Base-by-base conservation (phyloP, 305 asterid genomes). In the Fraxinus baroniana region DNA sequence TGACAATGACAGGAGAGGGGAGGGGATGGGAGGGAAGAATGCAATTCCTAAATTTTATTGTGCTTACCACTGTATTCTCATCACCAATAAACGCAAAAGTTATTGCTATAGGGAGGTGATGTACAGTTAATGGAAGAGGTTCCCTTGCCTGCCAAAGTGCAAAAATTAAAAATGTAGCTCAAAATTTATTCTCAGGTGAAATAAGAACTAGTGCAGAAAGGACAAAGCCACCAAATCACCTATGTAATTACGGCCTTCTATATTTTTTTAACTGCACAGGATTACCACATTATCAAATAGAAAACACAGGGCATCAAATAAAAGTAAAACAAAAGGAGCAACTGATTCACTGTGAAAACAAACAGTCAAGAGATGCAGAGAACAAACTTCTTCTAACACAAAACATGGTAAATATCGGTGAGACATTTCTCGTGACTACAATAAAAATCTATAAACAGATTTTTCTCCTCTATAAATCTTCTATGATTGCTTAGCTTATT, bases 71-170 rank as follows among this genome's bases (percentile, higher is more conserved):
- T 79, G 86, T 89, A 84, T 85, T 83, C 87, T 93, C 98, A 0
- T 84, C 82, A 60, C 98, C 96, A 36, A 94, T 87, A 86, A 95
- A 92, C 71, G 92, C 97, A 84, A 94, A 94, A 79, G 98, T 92
- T 74, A 95, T 87, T 76, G 98, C 98, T 81, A 95, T 79, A 79
- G 99, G 99, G 76, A 95, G 96, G 85, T 95, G 99, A 86, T 95
- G 99, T 62, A 94, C 87, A 83, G 89, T 93, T 93, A 95, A 86
- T 41, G 98, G 97, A 82, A 94, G 92, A 28, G 99, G 97, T 81
- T 95, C 98, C 87, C 87, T 89, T 85, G 90, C 97, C 98, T 94
- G 97, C 81, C 92, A 94, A 78, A 81, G 74, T 41, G 76, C 77
- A 81, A 81, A 77, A 57, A 55, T 71, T 36, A 77, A 82, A 74